phyloP scores from a whole-genome alignment of 768 basidiomycete species.

The Lactarius hatsudake region DNA sequence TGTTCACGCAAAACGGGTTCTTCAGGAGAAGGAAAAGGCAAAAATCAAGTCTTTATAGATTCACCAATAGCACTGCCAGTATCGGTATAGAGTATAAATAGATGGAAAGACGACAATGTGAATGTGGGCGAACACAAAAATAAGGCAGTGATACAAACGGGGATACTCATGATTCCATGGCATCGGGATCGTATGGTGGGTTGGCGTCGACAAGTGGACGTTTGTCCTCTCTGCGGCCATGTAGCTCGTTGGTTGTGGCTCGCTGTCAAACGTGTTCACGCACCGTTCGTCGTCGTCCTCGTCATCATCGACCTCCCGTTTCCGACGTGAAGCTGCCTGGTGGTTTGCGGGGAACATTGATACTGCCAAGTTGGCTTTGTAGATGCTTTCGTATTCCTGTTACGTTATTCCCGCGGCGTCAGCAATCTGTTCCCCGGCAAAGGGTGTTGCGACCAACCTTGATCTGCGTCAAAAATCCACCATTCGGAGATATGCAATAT shows the following conservation, averaged over 20 bases:
- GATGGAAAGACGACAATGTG: slow-evolving; percentile 8
- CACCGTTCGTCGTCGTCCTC: slow-evolving; percentile 49
- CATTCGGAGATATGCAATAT: slow-evolving; percentile 92
- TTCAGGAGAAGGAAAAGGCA: slow-evolving; percentile 82
- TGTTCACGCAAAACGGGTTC: slow-evolving; percentile 74
- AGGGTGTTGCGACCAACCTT: slow-evolving; percentile 51
- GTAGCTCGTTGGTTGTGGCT: background rate
- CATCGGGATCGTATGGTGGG: slow-evolving; percentile 24
- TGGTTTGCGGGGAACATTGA: slow-evolving; percentile 52
- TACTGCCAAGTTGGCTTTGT: slow-evolving; percentile 72
- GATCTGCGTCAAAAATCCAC: slow-evolving; percentile 88
- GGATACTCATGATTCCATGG: slow-evolving; percentile 38
- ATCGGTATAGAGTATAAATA: slow-evolving; percentile 21
- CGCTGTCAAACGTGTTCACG: background rate
- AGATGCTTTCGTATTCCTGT: slow-evolving; percentile 93
- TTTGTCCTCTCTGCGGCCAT: slow-evolving; percentile 41
- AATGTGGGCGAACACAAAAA: background rate
- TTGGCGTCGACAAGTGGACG: slow-evolving; percentile 36
- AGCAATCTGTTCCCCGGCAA: background rate
- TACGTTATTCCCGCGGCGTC: slow-evolving; percentile 1
- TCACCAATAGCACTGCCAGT: background rate
- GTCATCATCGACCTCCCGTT: slow-evolving; percentile 68
- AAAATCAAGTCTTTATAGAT: slow-evolving; percentile 72
- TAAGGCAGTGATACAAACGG: background rate
- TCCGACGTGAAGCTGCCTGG: slow-evolving; percentile 52